phyloP scores from a whole-genome alignment of 352 stramenopile species.

The Phytophthora ohioensis region DNA sequence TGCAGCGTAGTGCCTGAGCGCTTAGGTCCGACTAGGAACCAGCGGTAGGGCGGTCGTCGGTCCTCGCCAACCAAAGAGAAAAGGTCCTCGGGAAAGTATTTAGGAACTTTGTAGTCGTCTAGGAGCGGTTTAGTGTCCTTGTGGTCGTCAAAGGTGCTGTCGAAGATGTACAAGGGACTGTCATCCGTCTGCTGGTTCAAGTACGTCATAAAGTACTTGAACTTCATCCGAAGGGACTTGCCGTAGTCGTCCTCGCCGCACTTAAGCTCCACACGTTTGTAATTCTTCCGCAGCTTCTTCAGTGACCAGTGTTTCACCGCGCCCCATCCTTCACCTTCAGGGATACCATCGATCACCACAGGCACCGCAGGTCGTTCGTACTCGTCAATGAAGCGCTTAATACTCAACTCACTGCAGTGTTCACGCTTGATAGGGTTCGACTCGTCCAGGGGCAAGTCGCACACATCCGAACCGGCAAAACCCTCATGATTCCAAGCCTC shows the following conservation, averaged over 20 bases:
- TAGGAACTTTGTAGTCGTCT: constrained; percentile 79
- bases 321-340: constrained; percentile 78
- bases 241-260: constrained; percentile 85
- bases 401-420: constrained; percentile 74
- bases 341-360: constrained; percentile 87
- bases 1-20: constrained; percentile 95
- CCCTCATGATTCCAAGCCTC: constrained; percentile 76
- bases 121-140: constrained; percentile 79
- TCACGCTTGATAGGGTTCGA: constrained; percentile 76
- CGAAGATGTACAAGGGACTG: constrained; percentile 97
- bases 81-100: constrained; percentile 87
- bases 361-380: constrained; percentile 82
- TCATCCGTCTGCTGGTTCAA: constrained; percentile 84
- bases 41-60: constrained; percentile 95
- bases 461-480: constrained; percentile 85
- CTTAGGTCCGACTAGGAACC: constrained; percentile 95
- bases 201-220: constrained; percentile 86
- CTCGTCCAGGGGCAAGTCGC: constrained; percentile 76
- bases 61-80: constrained; percentile 86
- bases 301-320: constrained; percentile 79
- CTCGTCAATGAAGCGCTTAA: constrained; percentile 86
- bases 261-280: constrained; percentile 82
- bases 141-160: constrained; percentile 94
- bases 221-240: constrained; percentile 82
- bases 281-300: constrained; percentile 80